phyloP scores from a whole-genome alignment of 2,329 filamentous ascomycete species.

The Ophiocordyceps robertsii region DNA sequence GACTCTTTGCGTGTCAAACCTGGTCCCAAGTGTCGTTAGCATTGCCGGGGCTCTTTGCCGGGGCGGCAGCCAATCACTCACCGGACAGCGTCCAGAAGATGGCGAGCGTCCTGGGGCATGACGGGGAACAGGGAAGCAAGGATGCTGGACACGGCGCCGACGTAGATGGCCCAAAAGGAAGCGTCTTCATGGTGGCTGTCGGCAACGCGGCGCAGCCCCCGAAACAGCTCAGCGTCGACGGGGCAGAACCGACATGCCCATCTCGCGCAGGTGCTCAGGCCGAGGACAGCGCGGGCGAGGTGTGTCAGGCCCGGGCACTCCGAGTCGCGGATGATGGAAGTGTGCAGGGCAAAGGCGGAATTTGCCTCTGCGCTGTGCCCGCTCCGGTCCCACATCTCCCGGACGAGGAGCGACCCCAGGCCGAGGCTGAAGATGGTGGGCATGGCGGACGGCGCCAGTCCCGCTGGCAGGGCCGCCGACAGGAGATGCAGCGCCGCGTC shows the following conservation, averaged over 20 bases:
- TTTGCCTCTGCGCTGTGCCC: slow-evolving; percentile 38
- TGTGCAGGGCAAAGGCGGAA: slow-evolving; percentile 57
- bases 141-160: slow-evolving; percentile 32
- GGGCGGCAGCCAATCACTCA: slow-evolving; percentile 14
- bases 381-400: slow-evolving; percentile 36
- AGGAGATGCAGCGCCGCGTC: slow-evolving; percentile 25
- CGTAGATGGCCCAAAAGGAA: slow-evolving; percentile 39
- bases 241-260: slow-evolving; percentile 53
- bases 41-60: neutral
- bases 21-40: slow-evolving; percentile 1
- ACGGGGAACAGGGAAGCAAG: slow-evolving; percentile 28
- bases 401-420: slow-evolving; percentile 30
- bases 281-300: slow-evolving; percentile 54
- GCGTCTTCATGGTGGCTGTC: slow-evolving; percentile 21
- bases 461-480: slow-evolving; percentile 26
- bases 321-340: slow-evolving; percentile 55
- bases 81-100: slow-evolving; percentile 24
- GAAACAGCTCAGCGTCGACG: slow-evolving; percentile 29
- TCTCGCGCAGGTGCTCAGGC: slow-evolving; percentile 56
- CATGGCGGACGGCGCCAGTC: slow-evolving; percentile 15
- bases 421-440: slow-evolving; percentile 29
- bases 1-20: slow-evolving; percentile 2
- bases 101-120: slow-evolving; percentile 20
- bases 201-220: slow-evolving; percentile 28
- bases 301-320: slow-evolving; percentile 64